phyloP scores from a whole-genome alignment of 1,284 basidiomycete species.

The Athelia psychrophila region DNA sequence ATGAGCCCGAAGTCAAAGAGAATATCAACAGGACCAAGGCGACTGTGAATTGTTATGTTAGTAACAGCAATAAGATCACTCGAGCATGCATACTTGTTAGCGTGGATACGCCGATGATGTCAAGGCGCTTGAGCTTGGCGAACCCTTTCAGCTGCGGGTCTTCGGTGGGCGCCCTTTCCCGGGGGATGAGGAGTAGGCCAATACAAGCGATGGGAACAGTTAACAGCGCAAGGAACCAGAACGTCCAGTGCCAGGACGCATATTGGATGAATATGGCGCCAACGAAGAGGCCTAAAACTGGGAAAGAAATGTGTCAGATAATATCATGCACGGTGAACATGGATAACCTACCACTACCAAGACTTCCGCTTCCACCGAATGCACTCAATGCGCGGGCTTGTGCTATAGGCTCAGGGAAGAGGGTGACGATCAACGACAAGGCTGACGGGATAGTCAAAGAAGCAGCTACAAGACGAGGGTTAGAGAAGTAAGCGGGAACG shows the following conservation, averaged over 20 bases:
- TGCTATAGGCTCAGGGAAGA: conserved; percentile 32
- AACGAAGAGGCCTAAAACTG: conserved; percentile 40
- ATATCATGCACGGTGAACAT: background rate
- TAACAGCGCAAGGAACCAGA: conserved; percentile 33
- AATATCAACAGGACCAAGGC: conserved; percentile 45
- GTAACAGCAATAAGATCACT: background rate
- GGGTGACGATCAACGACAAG: conserved; percentile 32
- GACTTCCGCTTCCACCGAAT: conserved; percentile 30
- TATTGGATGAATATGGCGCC: conserved; percentile 38
- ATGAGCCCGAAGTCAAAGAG: conserved; percentile 44
- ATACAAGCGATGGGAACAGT: conserved; percentile 22
- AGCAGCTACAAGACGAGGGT: conserved; percentile 15
- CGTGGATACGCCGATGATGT: conserved; percentile 36
- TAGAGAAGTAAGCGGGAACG: background rate
- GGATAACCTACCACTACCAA: conserved; percentile 31
- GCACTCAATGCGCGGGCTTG: conserved; percentile 33
- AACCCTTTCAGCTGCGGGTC: background rate
- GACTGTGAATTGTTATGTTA: conserved; percentile 11
- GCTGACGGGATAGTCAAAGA: conserved; percentile 34
- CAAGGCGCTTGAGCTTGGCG: conserved; percentile 30
- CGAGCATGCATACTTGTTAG: conserved; percentile 32
- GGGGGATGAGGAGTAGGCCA: conserved; percentile 28
- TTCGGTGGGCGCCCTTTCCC: conserved; percentile 4
- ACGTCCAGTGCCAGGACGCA: conserved; percentile 32
- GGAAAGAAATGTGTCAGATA: background rate